Evolutionary conservation across 2,329 filamentous ascomycete genomes (phyloP).

Genomic region (Clonostachys rosea): DNA sequence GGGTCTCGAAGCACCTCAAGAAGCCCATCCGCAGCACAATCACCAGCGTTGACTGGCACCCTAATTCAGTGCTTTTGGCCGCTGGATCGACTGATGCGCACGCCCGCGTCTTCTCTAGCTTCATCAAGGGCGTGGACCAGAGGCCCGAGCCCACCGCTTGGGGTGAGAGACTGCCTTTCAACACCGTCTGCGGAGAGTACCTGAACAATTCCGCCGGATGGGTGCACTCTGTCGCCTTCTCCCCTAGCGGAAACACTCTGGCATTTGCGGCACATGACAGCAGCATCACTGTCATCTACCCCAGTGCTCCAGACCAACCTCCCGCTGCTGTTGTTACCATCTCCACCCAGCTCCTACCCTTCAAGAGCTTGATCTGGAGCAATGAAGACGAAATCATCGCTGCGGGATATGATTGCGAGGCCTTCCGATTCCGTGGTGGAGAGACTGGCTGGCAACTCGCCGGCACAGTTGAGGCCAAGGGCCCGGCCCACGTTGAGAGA

Average conservation of each 20-base stretch:
- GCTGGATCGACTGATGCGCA: conserved; percentile 97
- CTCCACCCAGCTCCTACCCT: conserved; percentile 84
- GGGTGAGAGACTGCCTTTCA: conserved; percentile 95
- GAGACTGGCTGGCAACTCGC: conserved; percentile 78
- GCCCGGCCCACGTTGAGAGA: conserved; percentile 54
- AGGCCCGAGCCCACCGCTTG: conserved; percentile 83
- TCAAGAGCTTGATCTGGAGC: conserved; percentile 90
- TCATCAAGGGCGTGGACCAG: conserved; percentile 90
- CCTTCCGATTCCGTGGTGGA: conserved; percentile 80
- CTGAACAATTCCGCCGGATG: conserved; percentile 95
- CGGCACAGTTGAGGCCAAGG: conserved; percentile 76
- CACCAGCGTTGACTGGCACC: conserved; percentile 93
- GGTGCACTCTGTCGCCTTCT: conserved; percentile 92
- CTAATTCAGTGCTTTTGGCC: conserved; percentile 91
- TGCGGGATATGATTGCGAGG: conserved; percentile 86
- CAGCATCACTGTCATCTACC: conserved; percentile 95
- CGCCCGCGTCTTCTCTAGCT: conserved; percentile 88
- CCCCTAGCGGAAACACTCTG: conserved; percentile 85
- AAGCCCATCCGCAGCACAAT: conserved; percentile 98
- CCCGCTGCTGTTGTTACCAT: conserved; percentile 88
- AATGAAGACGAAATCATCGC: conserved; percentile 90
- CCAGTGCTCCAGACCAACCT: conserved; percentile 82
- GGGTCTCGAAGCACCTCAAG: conserved; percentile 99
- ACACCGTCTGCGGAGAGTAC: conserved; percentile 96
- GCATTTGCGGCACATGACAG: conserved; percentile 95